Evolutionary conservation across 2,329 filamentous ascomycete species (phyloP), one percentile per base, ranked within the genome.

Genomic region (Phoma sp.): DNA sequence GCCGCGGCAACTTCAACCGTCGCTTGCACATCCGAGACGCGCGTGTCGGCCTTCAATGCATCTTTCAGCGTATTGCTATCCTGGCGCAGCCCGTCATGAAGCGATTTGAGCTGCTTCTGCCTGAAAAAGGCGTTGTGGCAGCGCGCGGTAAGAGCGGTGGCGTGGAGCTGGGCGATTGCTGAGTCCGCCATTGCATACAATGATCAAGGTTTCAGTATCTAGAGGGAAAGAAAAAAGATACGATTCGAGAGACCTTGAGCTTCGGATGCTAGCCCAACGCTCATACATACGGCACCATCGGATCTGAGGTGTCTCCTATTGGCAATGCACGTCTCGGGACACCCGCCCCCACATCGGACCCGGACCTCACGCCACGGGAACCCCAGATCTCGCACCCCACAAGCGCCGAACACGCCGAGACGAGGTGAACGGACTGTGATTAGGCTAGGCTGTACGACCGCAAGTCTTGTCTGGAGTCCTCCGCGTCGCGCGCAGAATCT

Each of bases 111-210:
- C 59, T 83, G 76, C 30, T 74, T 72, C 60, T 79, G 78, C 9
- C 78, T 72, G 54, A 79, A 80, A 52, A 74, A 75, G n/a, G 77
- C 59, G 55, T 79, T 82, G 41, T 76, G 70, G 9, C 75, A 73
- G 43, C 79, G 74, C 24, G 76, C 76, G 44, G 82, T 78, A 8
- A 78, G 75, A 9, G 77, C 74, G 7, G 79, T 77, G 4, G 75
- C 74, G 44, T 74, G 69, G 10, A 80, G 61, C 25, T 59, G 60
- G 46, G 63, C 64, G 36, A 74, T 37, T 35, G 62, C 56, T 30
- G 51, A 48, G 40, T 65, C 61, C 27, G 72, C 30, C 53, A 63
- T 61, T 23, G 13, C 24, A 11, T 37, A 47, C n/a, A 32, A 55
- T 4, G 22, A 42, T 38, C 4, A 23, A 18, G 18, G 37, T 10